These are phyloP conservation scores for Suhomyces faveliae DNA, from an alignment of 805 yeast species.

Conservation along the genomic window DNA sequence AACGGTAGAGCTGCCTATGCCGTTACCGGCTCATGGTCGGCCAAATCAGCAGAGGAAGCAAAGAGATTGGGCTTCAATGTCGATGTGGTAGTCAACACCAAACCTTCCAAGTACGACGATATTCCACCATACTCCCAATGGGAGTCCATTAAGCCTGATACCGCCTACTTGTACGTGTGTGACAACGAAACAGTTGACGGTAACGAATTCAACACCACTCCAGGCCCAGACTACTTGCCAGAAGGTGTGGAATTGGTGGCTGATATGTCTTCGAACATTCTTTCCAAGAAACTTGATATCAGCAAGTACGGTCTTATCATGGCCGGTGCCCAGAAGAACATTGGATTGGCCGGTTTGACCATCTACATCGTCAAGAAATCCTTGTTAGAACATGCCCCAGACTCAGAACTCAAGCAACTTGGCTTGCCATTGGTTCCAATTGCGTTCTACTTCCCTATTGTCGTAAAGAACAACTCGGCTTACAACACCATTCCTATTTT, in stretches of 20 bases:
- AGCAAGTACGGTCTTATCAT: conserved; percentile 82
- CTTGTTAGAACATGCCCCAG: conserved; percentile 65
- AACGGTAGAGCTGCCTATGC: conserved; percentile 82
- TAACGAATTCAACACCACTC: conserved; percentile 64
- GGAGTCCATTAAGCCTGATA: conserved; percentile 56
- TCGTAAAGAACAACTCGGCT: conserved; percentile 84
- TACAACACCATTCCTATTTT: conserved; percentile 96
- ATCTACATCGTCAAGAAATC: conserved; percentile 85
- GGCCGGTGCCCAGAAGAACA: conserved; percentile 99
- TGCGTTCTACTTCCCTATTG: conserved; percentile 83
- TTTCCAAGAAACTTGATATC: conserved; percentile 79
- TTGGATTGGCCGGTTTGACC: conserved; percentile 94
- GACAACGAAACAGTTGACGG: conserved; percentile 98
- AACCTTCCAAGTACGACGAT: conserved; percentile 56
- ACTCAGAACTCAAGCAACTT: conserved; percentile 55
- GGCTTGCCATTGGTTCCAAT: conserved; percentile 83
- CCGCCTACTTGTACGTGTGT: conserved; percentile 86
- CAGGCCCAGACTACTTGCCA: conserved; percentile 57
- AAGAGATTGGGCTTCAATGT: conserved; percentile 74
- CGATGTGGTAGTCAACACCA: conserved; percentile 66
- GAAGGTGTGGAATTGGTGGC: conserved; percentile 78
- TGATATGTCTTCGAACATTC: conserved; percentile 91
- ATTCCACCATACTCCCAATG: conserved; percentile 68
- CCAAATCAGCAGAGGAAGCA: conserved; percentile 86
- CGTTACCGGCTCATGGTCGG: conserved; percentile 92